Conservation (phyloP, 2,329 filamentous ascomycete species). For the Thermomyces lanuginosus region DNA sequence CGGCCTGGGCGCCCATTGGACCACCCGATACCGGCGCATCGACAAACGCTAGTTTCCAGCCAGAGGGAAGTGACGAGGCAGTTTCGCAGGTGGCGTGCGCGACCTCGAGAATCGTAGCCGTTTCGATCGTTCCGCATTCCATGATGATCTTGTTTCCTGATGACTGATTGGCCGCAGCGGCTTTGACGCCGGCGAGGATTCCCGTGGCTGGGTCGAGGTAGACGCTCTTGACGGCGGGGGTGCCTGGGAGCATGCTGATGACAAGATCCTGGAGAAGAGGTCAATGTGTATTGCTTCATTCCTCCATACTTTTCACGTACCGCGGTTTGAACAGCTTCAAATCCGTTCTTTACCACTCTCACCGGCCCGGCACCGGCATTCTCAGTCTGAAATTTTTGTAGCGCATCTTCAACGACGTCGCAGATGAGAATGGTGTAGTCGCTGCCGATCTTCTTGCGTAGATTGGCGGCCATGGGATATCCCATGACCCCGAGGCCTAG, state of each 20-base stretch:
- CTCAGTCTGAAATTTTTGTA: constrained; percentile 24
- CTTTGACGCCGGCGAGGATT: constrained; percentile 12
- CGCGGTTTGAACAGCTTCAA: constrained; percentile 23
- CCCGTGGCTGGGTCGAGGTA: constrained; percentile 31
- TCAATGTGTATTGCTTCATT: background rate
- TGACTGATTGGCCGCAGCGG: constrained; percentile 21
- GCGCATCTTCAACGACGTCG: constrained; percentile 22
- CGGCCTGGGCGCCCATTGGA: constrained; percentile 33
- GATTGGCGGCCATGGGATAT: constrained; percentile 27
- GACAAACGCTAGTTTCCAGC: constrained; percentile 21
- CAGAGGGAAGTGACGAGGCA: constrained; percentile 13
- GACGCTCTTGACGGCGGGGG: constrained; percentile 32
- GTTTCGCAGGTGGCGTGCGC: constrained; percentile 14
- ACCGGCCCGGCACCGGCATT: constrained; percentile 17
- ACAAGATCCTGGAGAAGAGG: constrained; percentile 23
- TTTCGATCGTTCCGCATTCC: constrained; percentile 39
- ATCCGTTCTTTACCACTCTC: constrained; percentile 20
- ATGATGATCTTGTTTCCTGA: constrained; percentile 30
- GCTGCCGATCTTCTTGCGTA: constrained; percentile 19
- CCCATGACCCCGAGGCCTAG: constrained; percentile 27
- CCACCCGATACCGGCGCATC: constrained; percentile 37
- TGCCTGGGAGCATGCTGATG: constrained; percentile 37
- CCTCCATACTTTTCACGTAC: constrained; percentile 8
- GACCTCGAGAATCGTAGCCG: constrained; percentile 32
- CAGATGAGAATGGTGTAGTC: constrained; percentile 20